Percentiles rank a stretch among this genome's conserved stretches.
phyloP scores from a whole-genome alignment of 805 yeast species.

The Cyberlindnera samutprakarnensis region DNA sequence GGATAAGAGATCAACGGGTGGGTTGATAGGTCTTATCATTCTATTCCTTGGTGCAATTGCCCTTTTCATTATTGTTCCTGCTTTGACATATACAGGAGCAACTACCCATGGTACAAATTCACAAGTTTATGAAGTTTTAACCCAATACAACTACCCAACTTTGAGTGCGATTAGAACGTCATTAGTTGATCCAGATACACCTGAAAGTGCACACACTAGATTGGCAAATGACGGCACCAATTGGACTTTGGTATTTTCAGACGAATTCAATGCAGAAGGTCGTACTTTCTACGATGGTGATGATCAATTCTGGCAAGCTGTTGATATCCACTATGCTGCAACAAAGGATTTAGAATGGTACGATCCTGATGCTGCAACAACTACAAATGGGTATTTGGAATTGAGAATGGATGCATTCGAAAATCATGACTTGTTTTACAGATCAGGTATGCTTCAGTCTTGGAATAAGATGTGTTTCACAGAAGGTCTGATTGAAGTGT shows the following conservation, averaged over 20 bases:
- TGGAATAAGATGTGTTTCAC: conserved; percentile 92
- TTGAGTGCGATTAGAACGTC: conserved; percentile 43
- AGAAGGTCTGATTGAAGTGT: conserved; percentile 71
- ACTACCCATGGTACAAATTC: conserved; percentile 23
- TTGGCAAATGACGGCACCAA: conserved; percentile 49
- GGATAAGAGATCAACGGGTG: conserved; percentile 57
- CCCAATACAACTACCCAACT: conserved; percentile 42
- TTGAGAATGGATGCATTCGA: conserved; percentile 74
- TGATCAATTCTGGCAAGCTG: conserved; percentile 87
- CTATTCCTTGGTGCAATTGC: conserved; percentile 54
- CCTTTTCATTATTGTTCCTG: conserved; percentile 78
- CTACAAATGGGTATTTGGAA: conserved; percentile 62
- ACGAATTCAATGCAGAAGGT: conserved; percentile 86
- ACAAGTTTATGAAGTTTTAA: conserved; percentile 31
- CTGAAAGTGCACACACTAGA: conserved; percentile 39
- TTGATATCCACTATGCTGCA: conserved; percentile 77
- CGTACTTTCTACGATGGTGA: conserved; percentile 86
- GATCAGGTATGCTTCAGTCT: conserved; percentile 87
- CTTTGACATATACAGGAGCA: conserved; percentile 73
- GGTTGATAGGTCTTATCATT: conserved; percentile 50
- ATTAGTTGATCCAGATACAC: conserved; percentile 60
- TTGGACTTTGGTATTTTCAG: conserved; percentile 81
- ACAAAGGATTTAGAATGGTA: conserved; percentile 93
- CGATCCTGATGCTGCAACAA: conserved; percentile 81
- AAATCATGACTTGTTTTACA: conserved; percentile 71